These are phyloP conservation scores for Platismatia glauca DNA, from an alignment of 495 filamentous ascomycete species.

Conservation along the genomic window DNA sequence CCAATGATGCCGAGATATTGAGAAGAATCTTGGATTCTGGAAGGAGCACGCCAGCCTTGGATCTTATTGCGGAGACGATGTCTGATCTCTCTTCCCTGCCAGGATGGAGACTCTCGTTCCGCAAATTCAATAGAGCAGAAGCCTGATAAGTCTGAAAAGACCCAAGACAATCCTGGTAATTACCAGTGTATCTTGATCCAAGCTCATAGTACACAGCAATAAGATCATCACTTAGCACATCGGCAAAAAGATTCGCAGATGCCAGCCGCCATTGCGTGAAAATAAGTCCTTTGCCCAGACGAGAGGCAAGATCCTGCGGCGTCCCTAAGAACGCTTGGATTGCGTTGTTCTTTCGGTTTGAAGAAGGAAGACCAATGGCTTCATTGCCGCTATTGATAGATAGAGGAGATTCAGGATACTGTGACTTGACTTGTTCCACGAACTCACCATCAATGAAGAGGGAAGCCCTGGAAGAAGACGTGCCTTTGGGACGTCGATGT, in stretches of 20 bases:
- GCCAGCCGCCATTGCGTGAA: constrained; percentile 79
- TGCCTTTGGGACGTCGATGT: constrained; percentile 67
- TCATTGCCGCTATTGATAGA: constrained; percentile 48
- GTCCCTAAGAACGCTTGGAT: constrained; percentile 93
- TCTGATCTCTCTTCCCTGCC: constrained; percentile 89
- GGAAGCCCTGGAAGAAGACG: constrained; percentile 70
- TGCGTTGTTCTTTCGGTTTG: constrained; percentile 48
- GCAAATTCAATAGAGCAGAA: constrained; percentile 81
- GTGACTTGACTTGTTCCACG: constrained; percentile 78
- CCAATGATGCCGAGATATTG: constrained; percentile 68
- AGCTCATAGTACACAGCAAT: constrained; percentile 84
- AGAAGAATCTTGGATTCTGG: constrained; percentile 77
- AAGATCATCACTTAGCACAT: constrained; percentile 83
- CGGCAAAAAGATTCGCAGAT: constrained; percentile 78
- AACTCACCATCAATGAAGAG: constrained; percentile 92
- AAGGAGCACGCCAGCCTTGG: constrained; percentile 69
- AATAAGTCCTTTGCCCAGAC: constrained; percentile 66
- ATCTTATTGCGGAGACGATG: constrained; percentile 76
- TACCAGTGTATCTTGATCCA: constrained; percentile 83
- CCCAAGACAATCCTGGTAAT: constrained; percentile 91
- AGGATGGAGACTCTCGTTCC: constrained; percentile 84
- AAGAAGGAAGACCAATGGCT: constrained; percentile 48
- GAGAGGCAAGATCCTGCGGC: constrained; percentile 78
- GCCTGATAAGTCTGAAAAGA: constrained; percentile 95
- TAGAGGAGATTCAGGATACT: constrained; percentile 69